Percentiles rank a stretch among this genome's conserved stretches.
Conservation (phyloP, 1,284 basidiomycete species). For the Leccinum holopus region DNA sequence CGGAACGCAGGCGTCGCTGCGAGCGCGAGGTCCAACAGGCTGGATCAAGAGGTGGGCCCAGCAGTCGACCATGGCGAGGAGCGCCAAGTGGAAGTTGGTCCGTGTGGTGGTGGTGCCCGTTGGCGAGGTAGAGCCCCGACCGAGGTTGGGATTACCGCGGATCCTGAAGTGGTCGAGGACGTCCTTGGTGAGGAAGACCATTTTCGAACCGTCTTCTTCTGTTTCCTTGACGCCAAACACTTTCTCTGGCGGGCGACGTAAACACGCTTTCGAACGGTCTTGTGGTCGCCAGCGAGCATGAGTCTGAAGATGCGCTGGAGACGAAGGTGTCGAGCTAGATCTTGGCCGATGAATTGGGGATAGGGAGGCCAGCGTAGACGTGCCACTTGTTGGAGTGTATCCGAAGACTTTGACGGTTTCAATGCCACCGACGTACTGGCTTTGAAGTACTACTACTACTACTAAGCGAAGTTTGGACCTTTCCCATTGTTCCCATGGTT, state of each 20-base stretch:
- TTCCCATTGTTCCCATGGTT: too few species aligned
- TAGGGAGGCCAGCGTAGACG: slow-evolving; percentile 96
- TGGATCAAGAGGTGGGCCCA: too few species aligned
- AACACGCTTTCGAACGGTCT: slow-evolving; percentile 69
- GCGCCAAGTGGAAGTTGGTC: too few species aligned
- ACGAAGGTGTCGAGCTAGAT: slow-evolving; percentile 91
- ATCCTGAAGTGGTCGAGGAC: slow-evolving; percentile 83
- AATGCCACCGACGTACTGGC: slow-evolving; percentile 95
- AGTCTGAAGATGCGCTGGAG: slow-evolving; percentile 87
- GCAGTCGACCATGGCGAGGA: too few species aligned
- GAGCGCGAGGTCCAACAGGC: too few species aligned
- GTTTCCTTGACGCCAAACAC: slow-evolving; percentile 67
- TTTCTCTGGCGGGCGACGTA: slow-evolving; percentile 66
- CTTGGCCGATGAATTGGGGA: slow-evolving; percentile 87
- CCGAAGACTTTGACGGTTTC: slow-evolving; percentile 97
- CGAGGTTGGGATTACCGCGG: slow-evolving; percentile 23
- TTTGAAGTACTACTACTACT: too few species aligned
- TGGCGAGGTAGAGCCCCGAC: neutral
- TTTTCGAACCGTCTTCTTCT: slow-evolving; percentile 39
- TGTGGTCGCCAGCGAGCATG: slow-evolving; percentile 82
- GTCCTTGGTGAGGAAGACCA: slow-evolving; percentile 86
- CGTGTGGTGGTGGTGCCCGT: too few species aligned
- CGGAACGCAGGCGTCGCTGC: too few species aligned
- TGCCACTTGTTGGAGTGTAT: slow-evolving; percentile 99
- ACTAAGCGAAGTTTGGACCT: too few species aligned